Base-by-base conservation (phyloP, 177 flowering plant species). In the Vitis hybrid region DNA sequence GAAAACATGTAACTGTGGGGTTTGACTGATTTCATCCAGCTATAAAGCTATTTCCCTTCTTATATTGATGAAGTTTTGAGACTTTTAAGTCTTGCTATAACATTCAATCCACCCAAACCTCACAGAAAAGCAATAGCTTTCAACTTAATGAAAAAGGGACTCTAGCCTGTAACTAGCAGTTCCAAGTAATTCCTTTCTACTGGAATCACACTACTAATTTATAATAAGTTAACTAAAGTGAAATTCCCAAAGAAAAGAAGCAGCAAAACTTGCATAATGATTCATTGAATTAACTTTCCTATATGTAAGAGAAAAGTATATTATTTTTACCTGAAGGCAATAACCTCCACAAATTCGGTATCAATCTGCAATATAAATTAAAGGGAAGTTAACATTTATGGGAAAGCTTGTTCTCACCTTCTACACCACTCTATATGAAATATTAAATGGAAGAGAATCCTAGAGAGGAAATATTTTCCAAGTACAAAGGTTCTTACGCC, bases 321-420 rank as follows among this genome's bases (percentile, higher is more conserved):
- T 6, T 35, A 14, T 48, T 48, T 17, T 77, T 82, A 90, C 94
- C 91, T 88, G 80, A 90, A 88, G 77, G 92, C 90, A 40, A 40
- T 40, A n/a, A 90, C 88, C 80, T 90, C 94, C 49, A 84, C 80
- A 77, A 88, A 90, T 75, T 88, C 88, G 1, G 94, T 78, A 61
- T 87, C 88, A 68, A 90, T 74, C 94, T 90, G 88, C 72, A 68
- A 51, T 61, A 88, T 75, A 62, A 55, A 32, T 54, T 19, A 54
- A 52, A 57, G 52, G 32, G 52, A 24, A 12, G 9, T 64, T n/a
- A 19, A 18, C 4, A 46, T 46, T 21, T 13, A n/a, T 32, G 46
- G 66, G 11, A 52, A 3, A 17, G 12, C 24, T 5, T 27, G 49
- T 4, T 40, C 8, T 4, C 46, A 40, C 46, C 46, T 40, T 40